Conservation (phyloP, 2,329 filamentous ascomycete genomes). For the Diaporthe citri region DNA sequence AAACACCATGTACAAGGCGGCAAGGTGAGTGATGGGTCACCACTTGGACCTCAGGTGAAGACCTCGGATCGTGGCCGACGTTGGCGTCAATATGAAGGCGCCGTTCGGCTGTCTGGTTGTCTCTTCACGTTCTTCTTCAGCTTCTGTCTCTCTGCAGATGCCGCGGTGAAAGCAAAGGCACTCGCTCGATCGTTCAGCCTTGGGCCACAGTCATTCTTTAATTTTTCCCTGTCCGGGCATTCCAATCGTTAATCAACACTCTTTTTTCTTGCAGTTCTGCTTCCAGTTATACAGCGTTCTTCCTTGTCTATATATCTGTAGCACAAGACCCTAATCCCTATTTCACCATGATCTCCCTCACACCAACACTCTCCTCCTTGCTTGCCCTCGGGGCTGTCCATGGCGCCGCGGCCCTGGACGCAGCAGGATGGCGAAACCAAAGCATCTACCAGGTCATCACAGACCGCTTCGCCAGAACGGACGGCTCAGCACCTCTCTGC, state of each 20-base stretch:
- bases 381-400: constrained; percentile 21
- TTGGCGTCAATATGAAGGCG: constrained; percentile 24
- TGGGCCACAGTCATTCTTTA: constrained; percentile 29
- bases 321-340: constrained; percentile 11
- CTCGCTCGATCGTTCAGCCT: constrained; percentile 15
- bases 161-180: constrained; percentile 20
- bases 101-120: neutral
- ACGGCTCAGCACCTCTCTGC: constrained; percentile 51
- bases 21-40: constrained; percentile 22
- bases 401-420: constrained; percentile 29
- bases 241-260: constrained; percentile 25
- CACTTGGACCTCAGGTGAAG: constrained; percentile 24
- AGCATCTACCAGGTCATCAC: constrained; percentile 59
- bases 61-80: constrained; percentile 24
- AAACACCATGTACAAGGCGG: constrained; percentile 16
- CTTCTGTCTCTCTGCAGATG: constrained; percentile 23
- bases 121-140: neutral
- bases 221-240: constrained; percentile 1
- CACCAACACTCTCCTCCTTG: constrained; percentile 2
- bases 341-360: constrained; percentile 16
- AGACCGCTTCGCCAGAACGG: constrained; percentile 55
- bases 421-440: constrained; percentile 50
- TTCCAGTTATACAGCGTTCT: constrained; percentile 4
- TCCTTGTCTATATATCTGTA: constrained; percentile 4
- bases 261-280: constrained; percentile 13